Evolutionary conservation across 768 basidiomycete species (phyloP), one percentile per base, ranked within the genome.

Genomic region (Russula earlei): DNA sequence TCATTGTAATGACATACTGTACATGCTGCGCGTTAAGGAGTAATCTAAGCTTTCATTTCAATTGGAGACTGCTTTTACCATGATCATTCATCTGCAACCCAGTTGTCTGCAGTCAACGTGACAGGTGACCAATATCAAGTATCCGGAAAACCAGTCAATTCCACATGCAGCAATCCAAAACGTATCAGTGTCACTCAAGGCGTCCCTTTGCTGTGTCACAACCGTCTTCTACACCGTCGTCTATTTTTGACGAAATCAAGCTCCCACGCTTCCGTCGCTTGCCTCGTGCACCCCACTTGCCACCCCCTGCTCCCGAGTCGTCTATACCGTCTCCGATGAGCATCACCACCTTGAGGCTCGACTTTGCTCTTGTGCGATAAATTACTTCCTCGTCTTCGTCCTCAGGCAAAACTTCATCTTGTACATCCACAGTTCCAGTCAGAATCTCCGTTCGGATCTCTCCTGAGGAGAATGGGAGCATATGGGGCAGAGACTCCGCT

Each of bases 321-420:
- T 75, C 74, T 59, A 77, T 72, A n/a, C 80, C 84, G 49, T 82
- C 77, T 9, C 83, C 82, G 45, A 89, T 77, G 57, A 70, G 80
- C 46, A 91, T 72, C 25, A 67, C 68, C 24, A 87, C 68, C 47
- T 74, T 75, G 34, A 91, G 71, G 15, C 80, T 80, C 15, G 87
- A 88, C 67, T 91, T 91, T 56, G 77, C 75, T 48, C 89, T 77
- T 20, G 80, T 82, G 59, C 78, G 77, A 52, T 75, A 73, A 17
- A 69, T 69, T 60, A 87, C 81, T 20, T 81, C 84, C 56, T 90
- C 83, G 48, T 85, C 83, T 42, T 85, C 83, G 60, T 87, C 82
- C 1, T 80, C 81, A 0, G 88, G 91, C 19, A 85, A 66, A 9
- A 93, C 65, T 70, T 93, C 92, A 61, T 95, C 92, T 58, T 80